Evolutionary conservation across 2,329 filamentous ascomycete genomes (phyloP).

Genomic region (Ceratocystis albifundus): DNA sequence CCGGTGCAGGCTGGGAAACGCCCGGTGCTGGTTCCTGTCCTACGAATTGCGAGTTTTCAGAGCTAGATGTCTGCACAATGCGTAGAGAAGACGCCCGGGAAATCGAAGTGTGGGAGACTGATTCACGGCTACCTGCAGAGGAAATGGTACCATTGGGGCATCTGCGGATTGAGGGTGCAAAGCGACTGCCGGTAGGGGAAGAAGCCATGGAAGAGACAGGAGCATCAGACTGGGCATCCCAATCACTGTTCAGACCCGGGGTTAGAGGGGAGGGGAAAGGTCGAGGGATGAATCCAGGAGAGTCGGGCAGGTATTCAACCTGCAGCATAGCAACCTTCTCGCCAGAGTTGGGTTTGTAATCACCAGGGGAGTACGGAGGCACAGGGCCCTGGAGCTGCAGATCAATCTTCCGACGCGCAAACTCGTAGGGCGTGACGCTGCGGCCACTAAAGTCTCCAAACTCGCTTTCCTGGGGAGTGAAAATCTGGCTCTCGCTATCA

Average conservation of each 20-base stretch:
- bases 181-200: slow-evolving; percentile 1
- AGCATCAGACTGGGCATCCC: slow-evolving; percentile 10
- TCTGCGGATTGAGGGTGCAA: slow-evolving; percentile 5
- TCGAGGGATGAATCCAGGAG: slow-evolving; percentile 23
- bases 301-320: slow-evolving; percentile 21
- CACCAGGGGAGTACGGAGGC: slow-evolving; percentile 39
- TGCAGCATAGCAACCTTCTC: slow-evolving; percentile 19
- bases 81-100: slow-evolving; percentile 5
- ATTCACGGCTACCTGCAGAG: slow-evolving; percentile 2
- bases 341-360: not conserved
- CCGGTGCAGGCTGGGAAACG: not conserved
- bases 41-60: not conserved
- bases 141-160: slow-evolving; percentile 1
- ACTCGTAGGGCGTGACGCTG: slow-evolving; percentile 39
- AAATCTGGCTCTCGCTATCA: slow-evolving; percentile 32
- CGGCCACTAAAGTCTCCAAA: slow-evolving; percentile 33
- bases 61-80: slow-evolving; percentile 3
- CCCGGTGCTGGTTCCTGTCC: not conserved
- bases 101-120: slow-evolving; percentile 4
- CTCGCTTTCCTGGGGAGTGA: not conserved
- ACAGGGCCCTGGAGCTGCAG: slow-evolving; percentile 41
- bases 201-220: slow-evolving; percentile 20
- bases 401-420: slow-evolving; percentile 40
- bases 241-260: slow-evolving; percentile 8
- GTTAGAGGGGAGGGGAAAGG: slow-evolving; percentile 20